These are phyloP conservation scores for Penicillium concentricum DNA, from an alignment of 2,329 filamentous ascomycete species.

Conservation along the genomic window DNA sequence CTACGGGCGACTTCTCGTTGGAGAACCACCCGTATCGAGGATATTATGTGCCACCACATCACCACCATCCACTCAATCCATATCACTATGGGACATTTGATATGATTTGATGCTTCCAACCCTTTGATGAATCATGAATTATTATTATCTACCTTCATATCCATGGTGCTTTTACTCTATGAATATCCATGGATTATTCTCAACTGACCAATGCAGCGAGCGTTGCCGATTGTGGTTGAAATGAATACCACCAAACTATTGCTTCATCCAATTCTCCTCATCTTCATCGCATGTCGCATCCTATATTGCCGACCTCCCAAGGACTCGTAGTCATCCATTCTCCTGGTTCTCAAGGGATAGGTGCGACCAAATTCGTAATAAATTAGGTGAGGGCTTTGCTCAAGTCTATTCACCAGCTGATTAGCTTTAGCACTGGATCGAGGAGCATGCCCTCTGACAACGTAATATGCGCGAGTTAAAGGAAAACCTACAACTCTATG, in stretches of 20 bases:
- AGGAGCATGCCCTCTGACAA: background rate
- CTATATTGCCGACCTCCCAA: background rate
- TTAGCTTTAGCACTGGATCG: background rate
- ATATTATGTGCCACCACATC: conserved; percentile 70
- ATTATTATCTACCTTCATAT: background rate
- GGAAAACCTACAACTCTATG: background rate
- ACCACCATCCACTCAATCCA: conserved; percentile 37
- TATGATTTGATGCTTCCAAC: background rate
- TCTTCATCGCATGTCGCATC: background rate
- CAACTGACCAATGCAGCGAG: background rate
- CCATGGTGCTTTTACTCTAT: background rate
- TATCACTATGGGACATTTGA: conserved; percentile 24
- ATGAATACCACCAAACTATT: background rate
- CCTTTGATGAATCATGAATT: conserved; percentile 2
- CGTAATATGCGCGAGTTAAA: background rate
- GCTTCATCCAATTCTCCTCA: background rate
- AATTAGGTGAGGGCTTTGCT: background rate
- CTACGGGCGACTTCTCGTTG: conserved; percentile 70
- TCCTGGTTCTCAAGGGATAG: background rate
- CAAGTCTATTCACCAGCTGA: background rate
- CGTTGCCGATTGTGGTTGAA: background rate
- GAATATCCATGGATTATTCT: background rate
- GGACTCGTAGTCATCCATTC: too few relatives aligned
- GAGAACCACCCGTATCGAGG: conserved; percentile 80
- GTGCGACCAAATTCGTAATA: background rate